Base-by-base conservation (phyloP, 2,329 filamentous ascomycete genomes). In the Tolypocladium tropicale region DNA sequence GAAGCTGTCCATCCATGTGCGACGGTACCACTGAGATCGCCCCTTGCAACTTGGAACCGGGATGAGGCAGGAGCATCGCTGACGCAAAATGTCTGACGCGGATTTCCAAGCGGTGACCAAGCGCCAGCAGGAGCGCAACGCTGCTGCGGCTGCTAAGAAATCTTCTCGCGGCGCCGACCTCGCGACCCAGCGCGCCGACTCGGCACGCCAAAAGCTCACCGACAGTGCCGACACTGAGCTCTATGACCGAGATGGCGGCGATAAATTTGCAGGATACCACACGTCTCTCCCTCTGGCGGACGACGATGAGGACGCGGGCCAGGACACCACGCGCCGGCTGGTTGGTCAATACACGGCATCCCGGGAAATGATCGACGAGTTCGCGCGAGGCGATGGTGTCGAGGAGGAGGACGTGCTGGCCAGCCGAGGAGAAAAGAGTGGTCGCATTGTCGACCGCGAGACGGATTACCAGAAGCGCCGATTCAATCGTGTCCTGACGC, bases 401-500 rank as follows among this genome's bases (percentile, higher is more conserved):
- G 93, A 95, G 69, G 93, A 96, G 73, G 90, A 93, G 57, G 95
- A 99, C 66, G 86, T 93, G 7, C 78, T 99, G 60, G 80, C 91
- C 53, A 89, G 88, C 49, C 84, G 86, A 63, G 81, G 83, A 63
- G 94, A 97, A 77, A 89, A 93, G 74, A 89, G 90, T 70, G 91
- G 88, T 57, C 86, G 93, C 65, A 97, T 99, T 67, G 80, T 86
- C 59, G 93, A 95, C 68, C 88, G 94, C 66, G 93, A 97, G 77
- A 95, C 91, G 60, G 93, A 97, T 68, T 99, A 99, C 70, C 95
- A 99, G 74, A 96, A 95, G 75, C 89, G 92, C 62, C 85, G 92
- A 58, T 95, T 95, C 71, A 86, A 96, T 69, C 90, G 94, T 59
- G 85, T 83, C 54, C 78, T 97, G 60, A 94, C 90, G 25, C 91